Base-by-base conservation (phyloP, 1,139 yeast genomes). In the Yamadazyma triangularis region DNA sequence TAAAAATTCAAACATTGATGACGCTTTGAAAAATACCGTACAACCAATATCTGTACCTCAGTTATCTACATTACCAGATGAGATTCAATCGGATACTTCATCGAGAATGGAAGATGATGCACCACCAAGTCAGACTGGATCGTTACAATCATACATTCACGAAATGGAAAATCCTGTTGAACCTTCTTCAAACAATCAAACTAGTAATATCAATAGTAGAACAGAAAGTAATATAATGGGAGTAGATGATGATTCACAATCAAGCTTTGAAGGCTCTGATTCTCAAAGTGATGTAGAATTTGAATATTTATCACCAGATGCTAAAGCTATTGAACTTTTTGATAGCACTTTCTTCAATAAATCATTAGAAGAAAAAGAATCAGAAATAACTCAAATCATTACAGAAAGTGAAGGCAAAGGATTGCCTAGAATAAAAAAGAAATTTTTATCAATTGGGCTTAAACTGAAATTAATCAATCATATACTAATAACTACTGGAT, bases 1-100 rank as follows among this genome's bases (percentile, higher is more conserved):
- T 15, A 63, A 59, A 36, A 53, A 57, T 31, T 59, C 68, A 5
- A 58, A 61, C 36, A 60, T 62, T 28, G 63, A 58, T 39, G 56
- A 51, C 15, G 58, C 54, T 1, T 45, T 58, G 31, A n/a, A n/a
- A n/a, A n/a, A n/a, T n/a, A n/a, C n/a, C n/a, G n/a, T n/a, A n/a
- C 32, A 27, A 20, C 25, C 15, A 24, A 24, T 24, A 24, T 24
- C 15, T 7, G 20, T 18, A 7, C 20, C 20, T 7, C 6, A 18
- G 9, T 18, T 18, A 18, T 6, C 6, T 7, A 18, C 6, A 7
- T 18, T 18, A 18, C 20, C 6, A 7, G 20, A 18, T 18, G 20
- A 18, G 6, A 18, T 18, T 9, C 20, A 18, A 18, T 6, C 6
- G 6, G 20, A 18, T 18, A 7, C 9, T 7, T n/a, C n/a, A n/a